phyloP scores from a whole-genome alignment of 331 rosid genomes.

The Quercus tomentella region DNA sequence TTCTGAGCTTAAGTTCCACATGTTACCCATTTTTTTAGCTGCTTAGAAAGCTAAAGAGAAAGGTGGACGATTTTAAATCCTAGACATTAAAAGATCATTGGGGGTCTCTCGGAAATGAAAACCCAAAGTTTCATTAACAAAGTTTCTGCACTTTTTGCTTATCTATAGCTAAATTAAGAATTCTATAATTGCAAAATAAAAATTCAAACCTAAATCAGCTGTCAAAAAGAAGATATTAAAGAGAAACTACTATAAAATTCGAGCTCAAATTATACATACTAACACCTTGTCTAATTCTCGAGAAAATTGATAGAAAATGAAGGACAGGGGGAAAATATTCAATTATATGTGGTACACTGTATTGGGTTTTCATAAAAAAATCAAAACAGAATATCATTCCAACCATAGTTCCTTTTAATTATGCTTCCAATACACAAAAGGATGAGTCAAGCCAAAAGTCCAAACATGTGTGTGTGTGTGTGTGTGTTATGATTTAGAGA shows the following conservation, averaged over 20 bases:
- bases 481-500: background rate
- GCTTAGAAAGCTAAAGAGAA: background rate
- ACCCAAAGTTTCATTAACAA: background rate
- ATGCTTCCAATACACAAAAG: too few species aligned
- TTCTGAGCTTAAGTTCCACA: background rate
- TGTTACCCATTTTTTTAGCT: background rate
- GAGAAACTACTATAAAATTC: background rate
- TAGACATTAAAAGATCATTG: background rate
- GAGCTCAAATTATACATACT: background rate
- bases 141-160: background rate
- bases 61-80: background rate
- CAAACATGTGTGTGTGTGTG: too few species aligned
- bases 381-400: too few species aligned
- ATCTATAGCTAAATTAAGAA: background rate
- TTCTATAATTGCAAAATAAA: background rate
- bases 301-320: background rate
- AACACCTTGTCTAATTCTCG: background rate
- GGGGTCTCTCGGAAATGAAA: background rate
- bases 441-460: too few species aligned
- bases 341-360: background rate
- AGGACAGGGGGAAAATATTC: background rate
- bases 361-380: too few species aligned
- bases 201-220: background rate
- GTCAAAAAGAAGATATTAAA: background rate
- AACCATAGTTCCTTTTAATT: too few species aligned